These are phyloP conservation scores for Gossypium herbaceum DNA, from an alignment of 345 rosid species.

Conservation along the genomic window DNA sequence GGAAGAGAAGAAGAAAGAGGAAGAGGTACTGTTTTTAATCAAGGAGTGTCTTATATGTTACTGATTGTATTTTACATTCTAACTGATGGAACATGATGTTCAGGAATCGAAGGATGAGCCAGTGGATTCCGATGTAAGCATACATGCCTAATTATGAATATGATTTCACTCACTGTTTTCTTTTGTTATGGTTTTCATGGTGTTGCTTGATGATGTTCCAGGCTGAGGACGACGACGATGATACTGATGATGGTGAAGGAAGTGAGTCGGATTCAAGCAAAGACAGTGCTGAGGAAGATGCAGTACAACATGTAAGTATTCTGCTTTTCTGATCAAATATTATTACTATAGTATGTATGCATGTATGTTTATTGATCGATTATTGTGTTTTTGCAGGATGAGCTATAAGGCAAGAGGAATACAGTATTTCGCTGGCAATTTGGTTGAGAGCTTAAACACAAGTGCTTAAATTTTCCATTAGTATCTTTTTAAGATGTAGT, in stretches of 20 bases:
- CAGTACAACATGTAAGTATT: conserved; percentile 31
- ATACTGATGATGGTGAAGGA: conserved; percentile 37
- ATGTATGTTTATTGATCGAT: not conserved
- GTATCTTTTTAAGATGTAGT: not conserved
- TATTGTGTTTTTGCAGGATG: conserved; percentile 48
- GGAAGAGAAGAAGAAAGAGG: conserved; percentile 77
- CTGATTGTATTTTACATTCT: conserved; percentile 5
- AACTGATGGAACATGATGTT: conserved; percentile 1
- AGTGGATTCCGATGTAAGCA: conserved; percentile 73
- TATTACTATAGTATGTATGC: not conserved
- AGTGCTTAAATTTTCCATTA: conserved; percentile 3
- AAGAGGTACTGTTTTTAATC: conserved; percentile 49
- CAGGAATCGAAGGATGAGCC: conserved; percentile 72
- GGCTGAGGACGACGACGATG: conserved; percentile 56
- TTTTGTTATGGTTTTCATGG: conserved; percentile 4
- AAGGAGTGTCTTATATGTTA: not conserved
- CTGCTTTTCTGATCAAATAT: not conserved
- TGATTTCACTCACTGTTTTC: not conserved
- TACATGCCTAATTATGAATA: not conserved
- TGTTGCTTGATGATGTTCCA: conserved; percentile 18
- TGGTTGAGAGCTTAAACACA: not conserved
- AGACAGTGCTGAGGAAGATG: conserved; percentile 27
- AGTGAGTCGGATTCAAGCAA: conserved; percentile 38
- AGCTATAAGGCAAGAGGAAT: conserved; percentile 48
- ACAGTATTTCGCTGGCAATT: not conserved